phyloP scores from a whole-genome alignment of 2,329 filamentous ascomycete genomes.

The Pseudogymnoascus sp. region DNA sequence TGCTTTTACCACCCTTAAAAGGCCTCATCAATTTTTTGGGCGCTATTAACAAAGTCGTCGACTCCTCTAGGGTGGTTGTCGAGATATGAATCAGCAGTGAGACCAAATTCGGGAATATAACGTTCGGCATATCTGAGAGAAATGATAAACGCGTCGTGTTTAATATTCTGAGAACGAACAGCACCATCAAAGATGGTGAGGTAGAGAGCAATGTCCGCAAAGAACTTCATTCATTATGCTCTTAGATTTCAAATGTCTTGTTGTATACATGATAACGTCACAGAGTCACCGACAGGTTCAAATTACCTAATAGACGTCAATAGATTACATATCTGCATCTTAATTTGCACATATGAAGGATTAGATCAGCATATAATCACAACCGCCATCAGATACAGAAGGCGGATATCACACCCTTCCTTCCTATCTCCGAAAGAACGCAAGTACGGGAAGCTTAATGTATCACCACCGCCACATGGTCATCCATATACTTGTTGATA shows the following conservation, averaged over 20 bases:
- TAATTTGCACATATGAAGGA: neutral
- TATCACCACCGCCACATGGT: constrained; percentile 44
- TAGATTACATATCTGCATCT: neutral
- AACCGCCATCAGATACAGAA: neutral
- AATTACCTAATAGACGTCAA: neutral
- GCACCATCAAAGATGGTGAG: neutral
- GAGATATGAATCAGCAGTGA: neutral
- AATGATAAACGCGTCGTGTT: neutral
- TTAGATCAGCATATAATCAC: neutral
- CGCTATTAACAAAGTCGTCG: no score
- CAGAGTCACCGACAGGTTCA: neutral
- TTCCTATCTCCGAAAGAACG: neutral
- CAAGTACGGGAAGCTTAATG: constrained; percentile 13
- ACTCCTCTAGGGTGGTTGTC: no score
- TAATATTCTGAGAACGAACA: neutral
- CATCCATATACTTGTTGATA: constrained; percentile 49
- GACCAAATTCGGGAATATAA: neutral
- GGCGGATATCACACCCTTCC: neutral
- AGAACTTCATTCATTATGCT: no score
- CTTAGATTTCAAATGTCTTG: no score
- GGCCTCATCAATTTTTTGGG: no score
- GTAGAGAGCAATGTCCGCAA: neutral
- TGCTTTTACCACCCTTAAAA: no score
- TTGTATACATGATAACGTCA: neutral
- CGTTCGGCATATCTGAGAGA: neutral